These are phyloP conservation scores for Didymella sp. DNA, from an alignment of 2,329 filamentous ascomycete species.

Conservation along the genomic window DNA sequence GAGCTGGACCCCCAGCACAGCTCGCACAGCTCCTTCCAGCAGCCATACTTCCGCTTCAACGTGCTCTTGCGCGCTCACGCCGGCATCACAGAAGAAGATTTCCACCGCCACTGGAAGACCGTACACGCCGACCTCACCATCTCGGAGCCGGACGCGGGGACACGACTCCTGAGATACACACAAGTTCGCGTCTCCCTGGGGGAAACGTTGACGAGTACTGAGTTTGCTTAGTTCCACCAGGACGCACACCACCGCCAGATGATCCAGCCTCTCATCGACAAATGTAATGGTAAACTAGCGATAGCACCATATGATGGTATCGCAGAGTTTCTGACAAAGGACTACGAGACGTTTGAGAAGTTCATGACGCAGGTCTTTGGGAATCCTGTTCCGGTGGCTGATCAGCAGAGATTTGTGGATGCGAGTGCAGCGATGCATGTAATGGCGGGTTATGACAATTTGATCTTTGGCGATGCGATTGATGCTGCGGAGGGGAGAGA, in stretches of 20 bases:
- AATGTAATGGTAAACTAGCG: neutral
- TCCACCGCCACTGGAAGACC: slow-evolving; percentile 25
- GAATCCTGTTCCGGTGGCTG: slow-evolving; percentile 5
- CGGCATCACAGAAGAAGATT: slow-evolving; percentile 13
- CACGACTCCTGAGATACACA: slow-evolving; percentile 18
- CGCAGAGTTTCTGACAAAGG: slow-evolving; percentile 23
- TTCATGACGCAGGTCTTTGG: slow-evolving; percentile 13
- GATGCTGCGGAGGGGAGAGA: slow-evolving; percentile 10
- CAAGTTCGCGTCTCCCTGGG: slow-evolving; percentile 5
- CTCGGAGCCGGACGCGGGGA: slow-evolving; percentile 2
- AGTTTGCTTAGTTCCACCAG: slow-evolving; percentile 16
- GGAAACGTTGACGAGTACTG: neutral
- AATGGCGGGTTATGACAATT: slow-evolving; percentile 27
- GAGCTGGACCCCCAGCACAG: slow-evolving; percentile 1
- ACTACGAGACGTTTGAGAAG: slow-evolving; percentile 8
- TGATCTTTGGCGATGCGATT: slow-evolving; percentile 18
- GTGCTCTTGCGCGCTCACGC: slow-evolving; percentile 17
- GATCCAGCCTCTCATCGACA: slow-evolving; percentile 7
- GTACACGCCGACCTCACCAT: slow-evolving; percentile 24
- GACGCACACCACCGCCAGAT: slow-evolving; percentile 2
- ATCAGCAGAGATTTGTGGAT: slow-evolving; percentile 19
- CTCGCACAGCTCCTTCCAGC: neutral
- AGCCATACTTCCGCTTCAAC: slow-evolving; percentile 11
- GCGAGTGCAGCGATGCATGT: slow-evolving; percentile 5
- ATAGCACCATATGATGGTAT: slow-evolving; percentile 21